These are phyloP conservation scores for Stentor roeselii DNA, from an alignment of 73 alveolate genomes.

Conservation along the genomic window DNA sequence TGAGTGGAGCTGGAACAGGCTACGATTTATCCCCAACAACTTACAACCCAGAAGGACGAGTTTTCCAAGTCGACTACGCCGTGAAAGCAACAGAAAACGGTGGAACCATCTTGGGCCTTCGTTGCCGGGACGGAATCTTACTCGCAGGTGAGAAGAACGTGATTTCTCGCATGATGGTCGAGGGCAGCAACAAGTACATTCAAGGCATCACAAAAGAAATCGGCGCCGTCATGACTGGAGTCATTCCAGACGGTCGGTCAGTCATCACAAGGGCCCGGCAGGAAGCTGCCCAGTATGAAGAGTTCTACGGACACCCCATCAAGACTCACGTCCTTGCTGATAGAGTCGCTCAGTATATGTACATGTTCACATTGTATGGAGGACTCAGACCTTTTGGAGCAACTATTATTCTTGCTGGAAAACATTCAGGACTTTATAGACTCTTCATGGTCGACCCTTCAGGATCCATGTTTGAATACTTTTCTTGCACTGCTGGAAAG, in stretches of 20 bases:
- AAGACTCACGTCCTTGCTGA: conserved; percentile 83
- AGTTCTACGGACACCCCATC: conserved; percentile 73
- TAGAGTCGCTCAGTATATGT: conserved; percentile 77
- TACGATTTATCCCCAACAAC: conserved; percentile 77
- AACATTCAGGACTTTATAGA: conserved; percentile 63
- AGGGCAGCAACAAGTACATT: conserved; percentile 85
- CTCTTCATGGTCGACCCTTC: conserved; percentile 85
- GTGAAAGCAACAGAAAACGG: conserved; percentile 87
- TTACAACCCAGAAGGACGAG: conserved; percentile 87
- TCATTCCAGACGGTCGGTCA: conserved; percentile 89
- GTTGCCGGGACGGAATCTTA: conserved; percentile 88
- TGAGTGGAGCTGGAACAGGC: conserved; percentile 29
- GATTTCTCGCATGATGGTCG: conserved; percentile 72
- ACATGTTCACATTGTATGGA: conserved; percentile 77
- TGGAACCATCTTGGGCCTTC: conserved; percentile 83
- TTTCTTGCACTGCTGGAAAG: conserved; percentile 89
- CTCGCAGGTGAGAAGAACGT: conserved; percentile 84
- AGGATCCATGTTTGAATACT: conserved; percentile 84
- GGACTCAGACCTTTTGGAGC: conserved; percentile 90
- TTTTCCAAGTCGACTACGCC: conserved; percentile 88
- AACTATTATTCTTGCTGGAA: conserved; percentile 68
- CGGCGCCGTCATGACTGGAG: conserved; percentile 82
- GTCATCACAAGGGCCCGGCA: conserved; percentile 79
- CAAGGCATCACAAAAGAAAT: conserved; percentile 55
- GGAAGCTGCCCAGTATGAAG: conserved; percentile 75